Conservation (phyloP, 805 yeast genomes). For the Hanseniaspora lachancei region DNA sequence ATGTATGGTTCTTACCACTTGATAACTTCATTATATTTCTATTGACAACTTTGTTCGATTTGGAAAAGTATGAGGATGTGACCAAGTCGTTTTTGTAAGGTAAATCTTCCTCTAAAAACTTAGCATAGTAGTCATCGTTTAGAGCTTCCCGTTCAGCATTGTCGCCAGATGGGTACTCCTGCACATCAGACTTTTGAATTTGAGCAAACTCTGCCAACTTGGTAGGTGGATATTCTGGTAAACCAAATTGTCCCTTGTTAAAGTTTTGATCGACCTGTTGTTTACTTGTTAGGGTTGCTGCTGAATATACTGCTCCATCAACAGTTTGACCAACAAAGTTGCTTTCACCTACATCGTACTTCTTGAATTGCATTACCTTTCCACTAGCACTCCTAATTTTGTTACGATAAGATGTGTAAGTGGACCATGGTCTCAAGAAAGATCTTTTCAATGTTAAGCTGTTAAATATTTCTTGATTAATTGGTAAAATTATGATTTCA, state of each 20-base stretch:
- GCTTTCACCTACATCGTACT: slow-evolving; percentile 46
- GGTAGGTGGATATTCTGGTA: slow-evolving; percentile 49
- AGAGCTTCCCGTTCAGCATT: neutral
- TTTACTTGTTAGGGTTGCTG: neutral
- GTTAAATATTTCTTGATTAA: slow-evolving; percentile 15
- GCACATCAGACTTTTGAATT: slow-evolving; percentile 16
- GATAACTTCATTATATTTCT: slow-evolving; percentile 49
- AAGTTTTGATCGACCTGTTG: slow-evolving; percentile 35
- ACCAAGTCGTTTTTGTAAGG: slow-evolving; percentile 20
- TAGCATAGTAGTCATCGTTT: neutral
- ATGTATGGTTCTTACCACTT: slow-evolving; percentile 59
- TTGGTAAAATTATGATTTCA: slow-evolving; percentile 23
- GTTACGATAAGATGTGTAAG: slow-evolving; percentile 16
- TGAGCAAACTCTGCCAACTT: slow-evolving; percentile 15
- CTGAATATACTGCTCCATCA: slow-evolving; percentile 6
- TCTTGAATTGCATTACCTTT: slow-evolving; percentile 27
- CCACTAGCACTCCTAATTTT: slow-evolving; percentile 14
- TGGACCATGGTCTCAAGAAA: slow-evolving; percentile 21
- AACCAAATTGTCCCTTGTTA: slow-evolving; percentile 70
- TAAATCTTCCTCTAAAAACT: neutral
- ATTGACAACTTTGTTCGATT: slow-evolving; percentile 18
- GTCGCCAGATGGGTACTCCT: slow-evolving; percentile 13
- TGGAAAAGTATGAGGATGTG: slow-evolving; percentile 18
- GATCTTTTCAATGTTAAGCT: slow-evolving; percentile 16
- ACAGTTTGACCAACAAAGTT: slow-evolving; percentile 57